Percentiles rank a stretch among this genome's conserved stretches.
Conservation (phyloP, 768 basidiomycete genomes). For the Termitomyces sp. region DNA sequence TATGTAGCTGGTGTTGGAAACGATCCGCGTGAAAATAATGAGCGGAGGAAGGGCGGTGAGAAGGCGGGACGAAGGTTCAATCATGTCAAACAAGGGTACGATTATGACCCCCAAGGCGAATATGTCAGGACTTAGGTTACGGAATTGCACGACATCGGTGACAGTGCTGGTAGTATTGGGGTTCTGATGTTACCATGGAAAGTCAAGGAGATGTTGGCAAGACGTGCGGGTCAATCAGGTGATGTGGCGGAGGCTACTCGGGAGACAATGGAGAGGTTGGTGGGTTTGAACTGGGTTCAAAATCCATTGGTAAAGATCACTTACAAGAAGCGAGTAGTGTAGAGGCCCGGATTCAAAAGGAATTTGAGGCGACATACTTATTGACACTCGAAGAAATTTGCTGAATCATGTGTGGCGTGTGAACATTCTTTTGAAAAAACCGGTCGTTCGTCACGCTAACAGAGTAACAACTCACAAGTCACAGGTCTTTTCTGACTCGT, state of each 20-base stretch:
- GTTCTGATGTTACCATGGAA: neutral
- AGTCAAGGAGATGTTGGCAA: neutral
- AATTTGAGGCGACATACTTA: too few relatives aligned
- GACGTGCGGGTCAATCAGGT: neutral
- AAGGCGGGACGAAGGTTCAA: neutral
- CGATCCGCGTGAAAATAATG: neutral
- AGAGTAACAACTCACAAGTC: too few relatives aligned
- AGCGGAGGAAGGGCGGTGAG: neutral
- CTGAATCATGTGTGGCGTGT: neutral
- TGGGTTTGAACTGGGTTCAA: neutral
- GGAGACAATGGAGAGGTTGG: neutral
- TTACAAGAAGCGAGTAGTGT: neutral
- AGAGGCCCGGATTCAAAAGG: neutral
- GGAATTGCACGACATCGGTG: neutral
- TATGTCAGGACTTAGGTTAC: neutral
- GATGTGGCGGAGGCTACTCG: neutral
- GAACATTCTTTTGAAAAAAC: too few relatives aligned
- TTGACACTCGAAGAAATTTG: too few relatives aligned
- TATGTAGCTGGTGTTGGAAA: slow-evolving; percentile 9
- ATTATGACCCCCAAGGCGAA: neutral
- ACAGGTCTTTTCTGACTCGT: too few relatives aligned
- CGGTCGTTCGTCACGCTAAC: too few relatives aligned
- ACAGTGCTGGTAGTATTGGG: neutral
- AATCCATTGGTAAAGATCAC: neutral
- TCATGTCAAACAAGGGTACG: neutral